phyloP scores from a whole-genome alignment of 1,284 basidiomycete genomes.

The Marasmius tenuissimus region DNA sequence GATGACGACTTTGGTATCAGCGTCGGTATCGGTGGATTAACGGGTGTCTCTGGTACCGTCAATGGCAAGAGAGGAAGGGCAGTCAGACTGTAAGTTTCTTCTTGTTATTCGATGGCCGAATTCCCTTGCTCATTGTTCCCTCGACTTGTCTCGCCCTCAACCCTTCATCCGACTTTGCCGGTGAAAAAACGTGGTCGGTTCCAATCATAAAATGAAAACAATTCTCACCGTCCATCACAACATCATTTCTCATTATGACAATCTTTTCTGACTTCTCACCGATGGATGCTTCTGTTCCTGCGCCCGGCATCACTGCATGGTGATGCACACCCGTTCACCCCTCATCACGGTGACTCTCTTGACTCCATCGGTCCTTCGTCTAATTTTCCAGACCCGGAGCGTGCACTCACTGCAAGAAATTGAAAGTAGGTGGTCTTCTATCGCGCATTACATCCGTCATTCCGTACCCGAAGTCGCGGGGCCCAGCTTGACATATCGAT shows the following conservation, averaged over 20 bases:
- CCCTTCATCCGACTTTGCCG: background rate
- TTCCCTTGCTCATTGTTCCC: background rate
- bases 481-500: conserved; percentile 10
- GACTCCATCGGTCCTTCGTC: conserved; percentile 2
- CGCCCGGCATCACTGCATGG: background rate
- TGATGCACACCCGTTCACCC: background rate
- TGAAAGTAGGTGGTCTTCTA: conserved; percentile 60
- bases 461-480: conserved; percentile 10
- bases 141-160: background rate
- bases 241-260: background rate
- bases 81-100: conserved; percentile 34
- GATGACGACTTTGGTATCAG: conserved; percentile 29
- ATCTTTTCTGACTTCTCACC: background rate
- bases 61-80: conserved; percentile 25
- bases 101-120: conserved; percentile 2
- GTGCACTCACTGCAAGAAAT: conserved; percentile 79
- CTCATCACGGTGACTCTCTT: conserved; percentile 9
- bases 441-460: conserved; percentile 11
- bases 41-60: conserved; percentile 30
- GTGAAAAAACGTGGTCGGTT: background rate
- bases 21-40: conserved; percentile 39
- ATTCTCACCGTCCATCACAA: background rate
- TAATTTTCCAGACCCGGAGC: conserved; percentile 60
- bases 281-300: background rate
- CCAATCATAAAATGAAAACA: background rate